These are phyloP conservation scores for Uronychia setigera DNA, from an alignment of 73 alveolate species.

Conservation along the genomic window DNA sequence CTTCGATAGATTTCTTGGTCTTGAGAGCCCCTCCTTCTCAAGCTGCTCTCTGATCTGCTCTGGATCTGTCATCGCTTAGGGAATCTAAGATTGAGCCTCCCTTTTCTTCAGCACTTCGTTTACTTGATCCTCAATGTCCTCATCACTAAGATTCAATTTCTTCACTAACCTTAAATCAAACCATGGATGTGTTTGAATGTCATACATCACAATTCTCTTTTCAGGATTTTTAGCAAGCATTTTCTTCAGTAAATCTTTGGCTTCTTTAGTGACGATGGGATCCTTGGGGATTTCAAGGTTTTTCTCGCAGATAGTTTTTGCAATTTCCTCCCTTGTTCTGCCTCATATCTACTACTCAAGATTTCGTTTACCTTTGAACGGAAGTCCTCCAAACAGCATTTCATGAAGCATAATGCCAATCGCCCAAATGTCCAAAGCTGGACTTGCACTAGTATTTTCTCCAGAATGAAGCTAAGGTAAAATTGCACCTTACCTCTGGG, in stretches of 20 bases:
- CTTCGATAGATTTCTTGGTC: background rate
- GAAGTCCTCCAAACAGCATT: slow-evolving; percentile 65
- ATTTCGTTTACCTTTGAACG: slow-evolving; percentile 65
- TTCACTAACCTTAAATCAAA: background rate
- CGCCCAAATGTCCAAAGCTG: slow-evolving; percentile 78
- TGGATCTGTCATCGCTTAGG: background rate
- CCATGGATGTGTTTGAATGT: slow-evolving; percentile 14
- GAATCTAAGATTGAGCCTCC: background rate
- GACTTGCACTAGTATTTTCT: slow-evolving; percentile 6
- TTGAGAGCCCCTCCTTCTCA: background rate
- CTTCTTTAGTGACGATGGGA: background rate
- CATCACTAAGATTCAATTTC: background rate
- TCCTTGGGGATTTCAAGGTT: background rate
- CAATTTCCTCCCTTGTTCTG: slow-evolving; percentile 27
- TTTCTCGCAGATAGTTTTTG: background rate
- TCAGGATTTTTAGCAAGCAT: slow-evolving; percentile 3
- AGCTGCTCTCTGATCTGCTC: background rate
- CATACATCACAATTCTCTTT: background rate
- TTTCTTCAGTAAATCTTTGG: slow-evolving; percentile 6
- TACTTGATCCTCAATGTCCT: background rate
- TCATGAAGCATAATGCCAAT: slow-evolving; percentile 70
- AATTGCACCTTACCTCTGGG: slow-evolving; percentile 54
- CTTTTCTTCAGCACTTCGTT: background rate
- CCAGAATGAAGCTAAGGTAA: background rate
- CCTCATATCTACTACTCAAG: background rate